These are phyloP conservation scores for Triticum timopheevii DNA, from an alignment of 176 grass and related monocot species.

Conservation along the genomic window DNA sequence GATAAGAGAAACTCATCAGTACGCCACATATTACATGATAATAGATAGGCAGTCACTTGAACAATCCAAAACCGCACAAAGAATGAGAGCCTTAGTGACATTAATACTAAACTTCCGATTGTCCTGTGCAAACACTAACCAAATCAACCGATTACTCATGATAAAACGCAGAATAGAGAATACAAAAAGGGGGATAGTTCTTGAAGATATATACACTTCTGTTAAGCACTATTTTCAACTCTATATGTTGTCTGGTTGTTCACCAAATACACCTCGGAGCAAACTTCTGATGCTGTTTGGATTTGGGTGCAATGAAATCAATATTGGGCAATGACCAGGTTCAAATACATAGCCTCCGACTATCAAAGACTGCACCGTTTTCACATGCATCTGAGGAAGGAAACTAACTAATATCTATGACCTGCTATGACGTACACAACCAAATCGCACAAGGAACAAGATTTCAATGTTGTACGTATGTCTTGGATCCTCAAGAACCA, in stretches of 20 bases:
- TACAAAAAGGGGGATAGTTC: background rate
- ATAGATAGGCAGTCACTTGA: background rate
- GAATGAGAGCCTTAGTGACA: background rate
- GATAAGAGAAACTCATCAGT: background rate
- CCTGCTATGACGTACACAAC: too few relatives aligned
- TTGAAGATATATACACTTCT: background rate
- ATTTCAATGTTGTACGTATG: background rate
- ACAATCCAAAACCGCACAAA: background rate
- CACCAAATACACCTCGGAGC: background rate
- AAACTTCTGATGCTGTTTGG: background rate
- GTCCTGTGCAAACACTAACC: background rate
- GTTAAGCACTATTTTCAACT: constrained; percentile 3
- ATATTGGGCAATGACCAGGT: background rate
- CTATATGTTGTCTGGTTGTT: background rate
- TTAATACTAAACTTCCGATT: background rate
- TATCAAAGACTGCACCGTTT: background rate
- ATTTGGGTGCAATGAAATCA: background rate
- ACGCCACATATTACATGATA: background rate
- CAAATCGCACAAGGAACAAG: background rate
- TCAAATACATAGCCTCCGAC: background rate
- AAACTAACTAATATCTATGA: background rate
- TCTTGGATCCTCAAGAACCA: background rate
- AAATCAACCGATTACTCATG: background rate
- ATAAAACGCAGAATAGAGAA: background rate
- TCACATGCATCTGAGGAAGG: background rate